phyloP scores from a whole-genome alignment of 805 yeast species.

The Myxozyma neotropica region DNA sequence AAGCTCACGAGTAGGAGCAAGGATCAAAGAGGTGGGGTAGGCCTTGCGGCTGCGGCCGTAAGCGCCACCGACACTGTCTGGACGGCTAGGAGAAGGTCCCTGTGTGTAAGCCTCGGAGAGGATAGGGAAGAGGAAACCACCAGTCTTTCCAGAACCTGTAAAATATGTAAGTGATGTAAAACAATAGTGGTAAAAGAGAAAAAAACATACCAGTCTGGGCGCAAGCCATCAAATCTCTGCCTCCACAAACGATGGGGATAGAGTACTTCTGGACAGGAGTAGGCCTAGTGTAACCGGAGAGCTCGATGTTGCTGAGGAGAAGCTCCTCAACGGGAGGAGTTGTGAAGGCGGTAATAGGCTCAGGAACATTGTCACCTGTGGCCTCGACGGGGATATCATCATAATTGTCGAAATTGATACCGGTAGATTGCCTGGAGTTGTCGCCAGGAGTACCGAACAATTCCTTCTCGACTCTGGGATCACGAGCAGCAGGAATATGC shows the following conservation, averaged over 20 bases:
- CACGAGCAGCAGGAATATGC: slow-evolving; percentile 78
- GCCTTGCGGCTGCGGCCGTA: slow-evolving; percentile 68
- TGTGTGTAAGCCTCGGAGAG: slow-evolving; percentile 83
- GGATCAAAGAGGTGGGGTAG: slow-evolving; percentile 88
- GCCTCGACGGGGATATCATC: slow-evolving; percentile 99
- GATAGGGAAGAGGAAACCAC: slow-evolving; percentile 98
- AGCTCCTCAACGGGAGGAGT: slow-evolving; percentile 88
- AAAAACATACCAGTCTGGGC: slow-evolving; percentile 68
- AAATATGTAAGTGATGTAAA: not conserved
- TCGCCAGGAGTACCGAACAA: slow-evolving; percentile 82
- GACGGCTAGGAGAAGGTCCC: slow-evolving; percentile 70
- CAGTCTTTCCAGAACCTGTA: slow-evolving; percentile 96
- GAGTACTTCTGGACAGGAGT: slow-evolving; percentile 97
- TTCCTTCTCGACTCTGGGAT: slow-evolving; percentile 71
- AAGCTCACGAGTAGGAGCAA: slow-evolving; percentile 99
- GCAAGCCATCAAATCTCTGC: slow-evolving; percentile 95
- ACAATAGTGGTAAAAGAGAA: not conserved
- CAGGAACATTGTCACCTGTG: slow-evolving; percentile 91
- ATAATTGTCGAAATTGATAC: slow-evolving; percentile 97
- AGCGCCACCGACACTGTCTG: slow-evolving; percentile 42
- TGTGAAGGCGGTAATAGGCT: slow-evolving; percentile 83
- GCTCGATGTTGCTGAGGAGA: slow-evolving; percentile 80
- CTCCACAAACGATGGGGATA: slow-evolving; percentile 83
- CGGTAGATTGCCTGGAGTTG: slow-evolving; percentile 78
- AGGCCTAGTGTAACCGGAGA: slow-evolving; percentile 91